Percentiles rank a stretch among this genome's conserved stretches.
Conservation (phyloP, 345 rosid species). For the Dipteronia sinensis region DNA sequence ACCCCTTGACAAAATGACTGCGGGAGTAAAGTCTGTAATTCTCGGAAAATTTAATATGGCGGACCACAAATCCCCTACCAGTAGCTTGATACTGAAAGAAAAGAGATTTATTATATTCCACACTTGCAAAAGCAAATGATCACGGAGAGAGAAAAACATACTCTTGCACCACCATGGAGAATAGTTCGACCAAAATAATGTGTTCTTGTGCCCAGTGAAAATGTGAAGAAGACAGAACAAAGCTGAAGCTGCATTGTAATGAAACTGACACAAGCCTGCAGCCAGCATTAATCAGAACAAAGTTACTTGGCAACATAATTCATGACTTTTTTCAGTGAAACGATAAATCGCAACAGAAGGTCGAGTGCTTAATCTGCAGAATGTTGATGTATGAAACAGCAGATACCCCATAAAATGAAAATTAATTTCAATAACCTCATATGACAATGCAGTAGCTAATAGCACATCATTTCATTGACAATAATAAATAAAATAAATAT, state of each 20-base stretch:
- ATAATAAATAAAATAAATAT: neutral
- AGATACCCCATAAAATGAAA: neutral
- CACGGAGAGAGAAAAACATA: conserved; percentile 33
- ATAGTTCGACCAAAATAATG: conserved; percentile 97
- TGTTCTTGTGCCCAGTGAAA: conserved; percentile 91
- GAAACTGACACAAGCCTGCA: conserved; percentile 92
- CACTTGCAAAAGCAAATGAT: conserved; percentile 1
- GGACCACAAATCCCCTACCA: conserved; percentile 96
- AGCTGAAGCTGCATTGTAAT: conserved; percentile 95
- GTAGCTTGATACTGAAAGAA: conserved; percentile 88
- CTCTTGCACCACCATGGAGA: conserved; percentile 99
- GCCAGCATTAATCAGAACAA: conserved; percentile 28
- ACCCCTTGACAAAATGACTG: conserved; percentile 98
- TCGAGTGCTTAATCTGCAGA: neutral
- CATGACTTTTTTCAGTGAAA: neutral
- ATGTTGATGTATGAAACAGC: neutral
- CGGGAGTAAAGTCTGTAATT: conserved; percentile 95
- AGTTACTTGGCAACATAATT: conserved; percentile 12
- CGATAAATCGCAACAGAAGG: conserved; percentile 5
- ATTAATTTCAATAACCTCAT: neutral
- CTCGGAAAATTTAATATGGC: conserved; percentile 86
- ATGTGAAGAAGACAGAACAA: conserved; percentile 96
- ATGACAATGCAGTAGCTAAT: conserved; percentile 5
- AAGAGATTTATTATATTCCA: conserved; percentile 22
- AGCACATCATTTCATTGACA: conserved; percentile 4